Evolutionary conservation across 306 rosid genomes (phyloP).

Genomic region (Sophora flavescens): DNA sequence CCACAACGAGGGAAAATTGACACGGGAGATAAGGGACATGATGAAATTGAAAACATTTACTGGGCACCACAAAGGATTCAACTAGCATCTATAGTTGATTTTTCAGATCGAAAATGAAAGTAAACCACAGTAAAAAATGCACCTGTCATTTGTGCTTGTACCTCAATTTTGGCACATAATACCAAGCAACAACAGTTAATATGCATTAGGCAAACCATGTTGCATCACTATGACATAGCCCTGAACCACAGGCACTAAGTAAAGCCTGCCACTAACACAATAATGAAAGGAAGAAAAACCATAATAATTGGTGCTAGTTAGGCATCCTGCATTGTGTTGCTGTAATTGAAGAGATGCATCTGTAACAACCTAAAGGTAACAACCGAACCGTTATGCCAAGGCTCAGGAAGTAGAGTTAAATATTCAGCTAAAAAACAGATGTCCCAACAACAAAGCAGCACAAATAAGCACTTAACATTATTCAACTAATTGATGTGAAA

Average conservation of each 20-base stretch:
- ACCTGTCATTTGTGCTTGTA: background rate
- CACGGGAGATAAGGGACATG: background rate
- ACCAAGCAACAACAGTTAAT: background rate
- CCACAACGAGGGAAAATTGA: background rate
- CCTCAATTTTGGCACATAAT: background rate
- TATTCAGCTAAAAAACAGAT: background rate
- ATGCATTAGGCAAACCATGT: background rate
- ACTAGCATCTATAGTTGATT: background rate
- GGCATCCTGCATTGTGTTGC: background rate
- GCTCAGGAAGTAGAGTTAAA: background rate
- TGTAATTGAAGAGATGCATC: background rate
- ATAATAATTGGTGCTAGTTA: slow-evolving; percentile 1
- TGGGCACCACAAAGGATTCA: background rate
- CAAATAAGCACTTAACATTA: slow-evolving; percentile 16
- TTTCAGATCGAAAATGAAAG: too few species aligned
- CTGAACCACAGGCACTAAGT: background rate
- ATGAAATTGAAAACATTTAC: background rate
- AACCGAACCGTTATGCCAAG: too few species aligned
- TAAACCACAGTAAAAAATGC: background rate
- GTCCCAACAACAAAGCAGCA: slow-evolving; percentile 7
- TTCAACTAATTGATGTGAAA: slow-evolving; percentile 45
- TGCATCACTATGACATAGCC: background rate
- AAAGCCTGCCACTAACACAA: background rate
- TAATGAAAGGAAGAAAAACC: background rate
- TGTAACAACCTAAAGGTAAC: too few species aligned